These are phyloP conservation scores for Boletus rubroflammeus DNA, from an alignment of 768 basidiomycete genomes.

Conservation along the genomic window DNA sequence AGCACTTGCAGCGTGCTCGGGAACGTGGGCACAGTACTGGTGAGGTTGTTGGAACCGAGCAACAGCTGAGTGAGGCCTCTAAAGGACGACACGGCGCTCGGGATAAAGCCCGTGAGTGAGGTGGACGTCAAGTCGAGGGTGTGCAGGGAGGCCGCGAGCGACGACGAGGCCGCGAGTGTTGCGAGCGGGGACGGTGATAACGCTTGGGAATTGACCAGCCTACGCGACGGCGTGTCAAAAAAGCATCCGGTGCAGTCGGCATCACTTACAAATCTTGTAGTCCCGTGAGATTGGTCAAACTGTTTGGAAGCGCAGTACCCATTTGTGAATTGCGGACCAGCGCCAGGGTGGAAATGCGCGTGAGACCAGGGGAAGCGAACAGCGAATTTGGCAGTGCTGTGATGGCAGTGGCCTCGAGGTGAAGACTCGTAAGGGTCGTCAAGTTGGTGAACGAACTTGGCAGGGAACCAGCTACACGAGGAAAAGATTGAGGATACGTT, in stretches of 20 bases:
- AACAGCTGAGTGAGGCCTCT: constrained; percentile 36
- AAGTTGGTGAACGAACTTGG: constrained; percentile 38
- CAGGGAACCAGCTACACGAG: constrained; percentile 37
- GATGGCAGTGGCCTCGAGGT: constrained; percentile 41
- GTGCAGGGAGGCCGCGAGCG: constrained; percentile 32
- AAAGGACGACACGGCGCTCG: constrained; percentile 32
- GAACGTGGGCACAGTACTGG: constrained; percentile 34
- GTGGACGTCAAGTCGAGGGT: constrained; percentile 40
- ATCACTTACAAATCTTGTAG: constrained; percentile 40
- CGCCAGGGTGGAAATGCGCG: constrained; percentile 33
- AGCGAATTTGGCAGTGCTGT: constrained; percentile 33
- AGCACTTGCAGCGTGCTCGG: constrained; percentile 35
- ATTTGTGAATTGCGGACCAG: constrained; percentile 41
- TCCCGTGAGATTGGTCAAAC: constrained; percentile 27
- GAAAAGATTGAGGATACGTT: neutral
- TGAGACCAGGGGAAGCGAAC: constrained; percentile 33
- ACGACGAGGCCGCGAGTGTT: constrained; percentile 29
- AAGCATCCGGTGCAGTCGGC: neutral
- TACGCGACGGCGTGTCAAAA: constrained; percentile 13
- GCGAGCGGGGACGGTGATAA: constrained; percentile 33
- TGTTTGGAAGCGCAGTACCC: constrained; percentile 36
- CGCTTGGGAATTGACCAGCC: constrained; percentile 36
- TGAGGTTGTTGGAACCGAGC: constrained; percentile 38
- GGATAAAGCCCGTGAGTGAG: constrained; percentile 38
- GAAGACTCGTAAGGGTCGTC: constrained; percentile 37